Evolutionary conservation across 441 rosid genomes (phyloP), one percentile per base, ranked within the genome.

Genomic region (Melastoma candidum): DNA sequence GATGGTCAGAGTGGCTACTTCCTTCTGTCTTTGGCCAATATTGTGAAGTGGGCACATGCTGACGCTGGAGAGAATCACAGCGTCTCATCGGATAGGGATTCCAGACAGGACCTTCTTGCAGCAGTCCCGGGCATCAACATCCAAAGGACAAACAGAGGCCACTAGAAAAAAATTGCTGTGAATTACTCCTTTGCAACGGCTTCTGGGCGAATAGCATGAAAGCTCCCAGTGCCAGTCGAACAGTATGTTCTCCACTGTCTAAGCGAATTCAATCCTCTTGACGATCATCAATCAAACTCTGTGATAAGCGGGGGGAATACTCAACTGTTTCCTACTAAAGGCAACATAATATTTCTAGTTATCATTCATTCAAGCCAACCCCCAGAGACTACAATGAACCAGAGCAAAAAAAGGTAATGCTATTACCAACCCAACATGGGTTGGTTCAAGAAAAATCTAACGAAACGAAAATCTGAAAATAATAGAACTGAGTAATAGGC

Each of bases 201-300:
- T 71, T 66, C 58, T 65, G 61, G 46, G 49, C 52, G 58, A 70
- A 63, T 13, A 49, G 45, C 47, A 92, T 85, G 75, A 88, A 88
- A 68, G 95, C 94, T 58, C 98, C 97, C 54, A 85, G 58, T 27
- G 98, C 92, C 98, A 88, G 60, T 88, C 98, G 3, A 92, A 89
- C 8, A 95, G 95, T 61, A 76, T 72, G 50, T 75, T 74, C 58
- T 78, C 85, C 56, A 81, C 94, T 57, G 77, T 78, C 67, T 73
- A 85, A 17, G 83, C 82, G 65, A 63, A 80, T 51, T 44, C 57
- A 25, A 85, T 74, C 80, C 87, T 82, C 61, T 70, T 46, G 57
- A 32, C 22, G 13, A 51, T 12, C 13, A 48, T 10, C 2, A 39
- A 51, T 25, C 12, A 7, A 29, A 32, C 12, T 3, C 7, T 10